Conservation (phyloP, 148 eudicot genomes). For the Spergularia bocconei region DNA sequence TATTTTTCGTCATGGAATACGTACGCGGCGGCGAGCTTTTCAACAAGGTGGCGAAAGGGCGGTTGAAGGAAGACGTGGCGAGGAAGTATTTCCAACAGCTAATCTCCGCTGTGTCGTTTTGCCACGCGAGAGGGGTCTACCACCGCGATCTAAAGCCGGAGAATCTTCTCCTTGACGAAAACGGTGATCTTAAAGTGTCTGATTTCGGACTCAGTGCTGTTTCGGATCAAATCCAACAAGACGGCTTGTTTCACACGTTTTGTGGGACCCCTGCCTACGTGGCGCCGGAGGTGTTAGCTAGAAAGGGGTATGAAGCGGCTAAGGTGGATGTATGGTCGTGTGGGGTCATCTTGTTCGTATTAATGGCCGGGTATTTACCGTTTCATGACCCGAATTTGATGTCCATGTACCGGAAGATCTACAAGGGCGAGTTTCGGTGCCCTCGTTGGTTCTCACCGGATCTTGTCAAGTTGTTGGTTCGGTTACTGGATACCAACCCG, state of each 20-base stretch:
- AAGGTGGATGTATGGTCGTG: conserved; percentile 63
- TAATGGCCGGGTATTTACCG: conserved; percentile 63
- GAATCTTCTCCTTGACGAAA: conserved; percentile 47
- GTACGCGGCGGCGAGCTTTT: conserved; percentile 60
- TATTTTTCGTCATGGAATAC: conserved; percentile 64
- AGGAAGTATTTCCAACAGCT: conserved; percentile 60
- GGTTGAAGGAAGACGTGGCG: conserved; percentile 52
- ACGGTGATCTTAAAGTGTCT: conserved; percentile 59
- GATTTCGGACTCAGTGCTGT: conserved; percentile 63
- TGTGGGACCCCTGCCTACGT: conserved; percentile 70
- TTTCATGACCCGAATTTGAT: conserved; percentile 55
- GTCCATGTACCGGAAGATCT: conserved; percentile 59
- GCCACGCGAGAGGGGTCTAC: conserved; percentile 58
- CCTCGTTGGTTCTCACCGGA: conserved; percentile 64
- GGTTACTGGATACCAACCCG: conserved; percentile 49
- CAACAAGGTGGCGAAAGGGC: conserved; percentile 53
- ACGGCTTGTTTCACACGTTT: conserved; percentile 59
- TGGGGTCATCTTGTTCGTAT: conserved; percentile 49
- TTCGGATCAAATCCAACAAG: conserved; percentile 47
- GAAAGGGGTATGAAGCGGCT: conserved; percentile 57
- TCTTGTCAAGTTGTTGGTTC: conserved; percentile 31
- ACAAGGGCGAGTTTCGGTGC: conserved; percentile 52
- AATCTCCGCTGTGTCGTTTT: conserved; percentile 52
- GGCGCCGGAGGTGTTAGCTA: conserved; percentile 51
- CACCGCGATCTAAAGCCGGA: conserved; percentile 69